phyloP scores from a whole-genome alignment of 495 filamentous ascomycete genomes.

The Penicillium cinerascens region DNA sequence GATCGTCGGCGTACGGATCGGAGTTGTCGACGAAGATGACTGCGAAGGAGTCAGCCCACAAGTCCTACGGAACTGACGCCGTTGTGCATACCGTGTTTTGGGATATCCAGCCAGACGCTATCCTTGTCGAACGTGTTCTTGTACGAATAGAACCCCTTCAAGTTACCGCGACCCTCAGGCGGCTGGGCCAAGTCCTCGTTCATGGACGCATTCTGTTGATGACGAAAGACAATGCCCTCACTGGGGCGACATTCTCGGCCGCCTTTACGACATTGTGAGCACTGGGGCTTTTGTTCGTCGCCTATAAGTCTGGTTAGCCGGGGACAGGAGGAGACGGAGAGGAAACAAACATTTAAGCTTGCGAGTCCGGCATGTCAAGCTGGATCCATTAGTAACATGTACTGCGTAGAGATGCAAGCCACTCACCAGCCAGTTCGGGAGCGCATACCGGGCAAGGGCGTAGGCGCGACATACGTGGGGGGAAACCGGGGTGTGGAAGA shows the following conservation, averaged over 20 bases:
- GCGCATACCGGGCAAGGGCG: constrained; percentile 44
- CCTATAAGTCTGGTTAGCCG: constrained; percentile 23
- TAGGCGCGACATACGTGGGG: constrained; percentile 31
- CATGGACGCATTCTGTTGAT: constrained; percentile 73
- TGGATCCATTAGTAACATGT: constrained; percentile 11
- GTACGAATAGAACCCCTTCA: constrained; percentile 67
- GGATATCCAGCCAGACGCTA: constrained; percentile 62
- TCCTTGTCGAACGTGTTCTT: constrained; percentile 63
- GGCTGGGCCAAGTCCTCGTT: constrained; percentile 44
- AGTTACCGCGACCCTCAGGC: constrained; percentile 38
- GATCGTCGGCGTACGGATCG: constrained; percentile 59
- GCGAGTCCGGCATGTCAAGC: constrained; percentile 59
- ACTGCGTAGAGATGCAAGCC: not conserved
- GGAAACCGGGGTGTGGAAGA: constrained; percentile 7
- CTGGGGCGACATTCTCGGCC: constrained; percentile 58
- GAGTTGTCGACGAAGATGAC: constrained; percentile 64
- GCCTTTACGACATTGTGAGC: constrained; percentile 58
- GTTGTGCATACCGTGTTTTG: constrained; percentile 44
- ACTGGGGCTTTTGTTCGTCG: constrained; percentile 56
- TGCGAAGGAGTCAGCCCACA: constrained; percentile 16
- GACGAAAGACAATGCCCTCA: constrained; percentile 62
- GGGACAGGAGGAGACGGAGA: not conserved
- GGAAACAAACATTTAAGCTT: constrained; percentile 56
- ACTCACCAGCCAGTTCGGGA: constrained; percentile 52
- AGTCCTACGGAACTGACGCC: not conserved